Evolutionary conservation across 306 rosid genomes (phyloP), one percentile per base, ranked within the genome.

Genomic region (Argentina anserina): DNA sequence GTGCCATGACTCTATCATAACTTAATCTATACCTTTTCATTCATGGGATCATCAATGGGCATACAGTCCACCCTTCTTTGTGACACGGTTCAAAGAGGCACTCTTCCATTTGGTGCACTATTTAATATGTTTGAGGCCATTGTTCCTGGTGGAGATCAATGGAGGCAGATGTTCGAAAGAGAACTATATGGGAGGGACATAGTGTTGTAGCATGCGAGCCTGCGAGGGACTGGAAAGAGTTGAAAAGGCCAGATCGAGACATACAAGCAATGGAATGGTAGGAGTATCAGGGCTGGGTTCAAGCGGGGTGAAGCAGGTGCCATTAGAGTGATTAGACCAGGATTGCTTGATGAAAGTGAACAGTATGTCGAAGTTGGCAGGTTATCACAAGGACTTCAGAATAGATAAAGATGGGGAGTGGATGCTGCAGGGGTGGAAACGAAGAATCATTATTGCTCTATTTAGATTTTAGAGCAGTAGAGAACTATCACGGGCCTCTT

Each of bases 351-450:
- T 39, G 52, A 12, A 43, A 25, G 61, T 73, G 34, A 76, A 43
- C 67, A 55, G 15, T 5, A 69, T 46, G 63, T 52, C 68, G 43
- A 76, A 15, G 42, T 33, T 36, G 50, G 56, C 61, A 45, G 52
- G 68, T 28, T 83, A 79, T 80, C 78, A 76, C 20, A 76, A 72
- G 71, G 79, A 83, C 63, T 83, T 79, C 47, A 55, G 41, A 15
- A 40, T 83, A 15, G 84, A 79, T 15, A 71, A 76, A 69, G 81
- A 70, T 29, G 77, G 80, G 10, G 62, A 69, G 31, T 83, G 86
- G 86, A 36, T 83, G 81, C 66, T 83, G 21, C 81, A 72, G 18
- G 81, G 79, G n/a, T 83, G 86, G 86, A 83, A 76, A 52, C 81
- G 86, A 34, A 73, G 84, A 50, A 75, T 60, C 20, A 0, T 43